These are phyloP conservation scores for Capsicum baccatum DNA, from an alignment of 257 asterid genomes.

Conservation along the genomic window DNA sequence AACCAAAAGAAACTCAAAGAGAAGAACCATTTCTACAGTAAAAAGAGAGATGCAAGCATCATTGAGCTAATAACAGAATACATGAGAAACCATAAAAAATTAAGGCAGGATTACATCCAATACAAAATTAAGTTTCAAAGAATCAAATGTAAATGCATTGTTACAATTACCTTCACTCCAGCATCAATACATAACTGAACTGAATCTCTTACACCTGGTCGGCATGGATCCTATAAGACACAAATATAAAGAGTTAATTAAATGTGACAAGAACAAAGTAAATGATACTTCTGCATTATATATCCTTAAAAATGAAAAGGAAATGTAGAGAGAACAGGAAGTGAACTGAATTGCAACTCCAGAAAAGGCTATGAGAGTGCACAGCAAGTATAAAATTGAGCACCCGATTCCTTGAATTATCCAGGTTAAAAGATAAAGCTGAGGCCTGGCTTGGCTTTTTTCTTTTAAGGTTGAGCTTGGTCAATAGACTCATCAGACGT, in stretches of 20 bases:
- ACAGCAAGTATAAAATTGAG: background rate
- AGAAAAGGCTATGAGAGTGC: constrained; percentile 7
- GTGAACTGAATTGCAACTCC: constrained; percentile 11
- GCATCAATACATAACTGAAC: constrained; percentile 80
- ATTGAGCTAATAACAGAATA: constrained; percentile 16
- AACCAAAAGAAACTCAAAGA: constrained; percentile 16
- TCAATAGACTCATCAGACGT: constrained; percentile 14
- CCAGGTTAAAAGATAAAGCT: constrained; percentile 3
- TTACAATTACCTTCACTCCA: constrained; percentile 78
- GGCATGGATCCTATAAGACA: constrained; percentile 84
- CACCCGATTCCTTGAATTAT: background rate
- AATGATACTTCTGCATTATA: background rate
- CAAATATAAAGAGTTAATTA: constrained; percentile 1
- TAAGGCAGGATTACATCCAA: background rate
- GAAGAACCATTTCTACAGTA: background rate
- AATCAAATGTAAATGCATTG: background rate
- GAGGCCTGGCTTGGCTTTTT: background rate
- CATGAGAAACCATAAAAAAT: background rate
- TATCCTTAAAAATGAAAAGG: background rate
- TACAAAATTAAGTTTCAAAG: background rate
- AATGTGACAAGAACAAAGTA: background rate
- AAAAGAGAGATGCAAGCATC: constrained; percentile 8
- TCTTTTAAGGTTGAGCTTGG: background rate
- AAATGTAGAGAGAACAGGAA: background rate
- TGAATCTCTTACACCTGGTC: constrained; percentile 78